Conservation (phyloP, 441 rosid species). For the Metrosideros polymorpha region DNA sequence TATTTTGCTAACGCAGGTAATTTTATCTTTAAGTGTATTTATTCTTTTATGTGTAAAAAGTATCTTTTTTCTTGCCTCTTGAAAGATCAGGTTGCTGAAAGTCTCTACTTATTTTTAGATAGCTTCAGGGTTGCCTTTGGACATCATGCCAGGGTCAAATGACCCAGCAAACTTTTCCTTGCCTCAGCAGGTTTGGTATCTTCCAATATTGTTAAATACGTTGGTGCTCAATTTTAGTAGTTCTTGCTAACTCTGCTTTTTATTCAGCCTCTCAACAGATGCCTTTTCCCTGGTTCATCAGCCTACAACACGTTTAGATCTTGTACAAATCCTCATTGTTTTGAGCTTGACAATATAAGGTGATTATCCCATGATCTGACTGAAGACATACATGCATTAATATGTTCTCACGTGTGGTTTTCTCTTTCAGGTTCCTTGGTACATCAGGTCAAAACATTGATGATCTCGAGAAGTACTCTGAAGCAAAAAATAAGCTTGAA, state of each 20-base stretch:
- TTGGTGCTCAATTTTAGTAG: not conserved
- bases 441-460: conserved; percentile 96
- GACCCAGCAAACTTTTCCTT: conserved; percentile 93
- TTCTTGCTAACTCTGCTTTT: conserved; percentile 12
- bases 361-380: conserved; percentile 11
- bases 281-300: conserved; percentile 90
- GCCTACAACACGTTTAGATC: conserved; percentile 82
- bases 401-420: not conserved
- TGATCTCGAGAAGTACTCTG: conserved; percentile 85
- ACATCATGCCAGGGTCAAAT: conserved; percentile 86
- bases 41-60: not conserved
- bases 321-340: conserved; percentile 92
- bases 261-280: conserved; percentile 74
- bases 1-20: conserved; percentile 77
- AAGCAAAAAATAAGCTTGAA: conserved; percentile 68
- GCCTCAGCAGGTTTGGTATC: conserved; percentile 78
- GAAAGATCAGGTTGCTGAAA: conserved; percentile 2
- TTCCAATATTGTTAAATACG: not conserved
- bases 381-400: not conserved
- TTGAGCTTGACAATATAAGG: conserved; percentile 85
- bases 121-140: conserved; percentile 84
- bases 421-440: conserved; percentile 77
- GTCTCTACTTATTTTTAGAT: conserved; percentile 32
- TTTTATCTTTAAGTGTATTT: not conserved
- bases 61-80: not conserved